phyloP scores from a whole-genome alignment of 1,284 basidiomycete species.

The Ustilago tritici region DNA sequence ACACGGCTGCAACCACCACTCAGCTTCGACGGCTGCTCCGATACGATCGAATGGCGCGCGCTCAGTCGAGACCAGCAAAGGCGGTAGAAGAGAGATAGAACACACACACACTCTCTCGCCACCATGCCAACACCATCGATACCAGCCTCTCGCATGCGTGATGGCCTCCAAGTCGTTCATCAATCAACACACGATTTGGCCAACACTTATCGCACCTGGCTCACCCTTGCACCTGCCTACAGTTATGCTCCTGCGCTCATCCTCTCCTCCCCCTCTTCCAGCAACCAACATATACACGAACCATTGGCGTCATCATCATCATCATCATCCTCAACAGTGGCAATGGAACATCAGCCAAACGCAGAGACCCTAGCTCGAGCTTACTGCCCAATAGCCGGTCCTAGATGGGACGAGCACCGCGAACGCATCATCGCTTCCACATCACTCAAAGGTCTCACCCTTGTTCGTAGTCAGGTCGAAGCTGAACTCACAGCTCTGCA shows the following conservation, averaged over 20 bases:
- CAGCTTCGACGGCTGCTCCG: not conserved
- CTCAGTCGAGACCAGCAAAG: not conserved
- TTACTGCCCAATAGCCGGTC: constrained; percentile 41
- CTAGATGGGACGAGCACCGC: constrained; percentile 47
- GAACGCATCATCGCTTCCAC: constrained; percentile 34
- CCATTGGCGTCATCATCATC: not conserved
- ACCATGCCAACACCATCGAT: constrained; percentile 29
- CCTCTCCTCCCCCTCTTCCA: not conserved
- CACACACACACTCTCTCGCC: not conserved
- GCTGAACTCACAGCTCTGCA: constrained; percentile 39
- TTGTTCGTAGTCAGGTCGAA: constrained; percentile 37
- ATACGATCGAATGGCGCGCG: not conserved
- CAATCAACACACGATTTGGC: constrained; percentile 37
- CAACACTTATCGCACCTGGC: constrained; percentile 32
- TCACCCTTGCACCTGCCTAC: constrained; percentile 38
- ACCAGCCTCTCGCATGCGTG: constrained; percentile 39
- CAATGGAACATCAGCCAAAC: constrained; percentile 7
- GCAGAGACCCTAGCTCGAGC: constrained; percentile 31
- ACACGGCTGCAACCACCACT: not conserved
- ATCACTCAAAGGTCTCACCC: constrained; percentile 46
- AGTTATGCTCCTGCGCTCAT: constrained; percentile 34
- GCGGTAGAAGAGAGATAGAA: not conserved
- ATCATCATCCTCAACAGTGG: not conserved
- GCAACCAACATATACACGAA: not conserved
- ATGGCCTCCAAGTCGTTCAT: constrained; percentile 32